Conservation (phyloP, 352 stramenopile genomes). For the Pythium periplocum region DNA sequence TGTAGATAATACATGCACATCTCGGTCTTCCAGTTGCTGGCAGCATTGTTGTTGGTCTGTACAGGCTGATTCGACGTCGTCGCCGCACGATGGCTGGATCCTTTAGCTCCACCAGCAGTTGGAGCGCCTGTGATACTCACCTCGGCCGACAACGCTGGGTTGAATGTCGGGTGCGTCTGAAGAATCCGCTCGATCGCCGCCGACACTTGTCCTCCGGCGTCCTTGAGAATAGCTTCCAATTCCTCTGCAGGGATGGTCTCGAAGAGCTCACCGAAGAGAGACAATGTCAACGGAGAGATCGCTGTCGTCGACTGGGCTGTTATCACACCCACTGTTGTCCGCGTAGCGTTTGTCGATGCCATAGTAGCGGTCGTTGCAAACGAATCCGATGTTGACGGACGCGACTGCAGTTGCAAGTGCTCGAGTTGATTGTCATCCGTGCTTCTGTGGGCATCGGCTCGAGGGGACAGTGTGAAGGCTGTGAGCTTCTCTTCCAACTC, state of each 20-base stretch:
- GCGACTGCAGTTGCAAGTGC: conserved; percentile 10
- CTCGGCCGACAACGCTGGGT: conserved; percentile 34
- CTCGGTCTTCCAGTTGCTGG: conserved; percentile 85
- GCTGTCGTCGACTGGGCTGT: not conserved
- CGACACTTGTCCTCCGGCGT: conserved; percentile 43
- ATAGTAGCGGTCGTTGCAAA: conserved; percentile 4
- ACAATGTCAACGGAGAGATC: conserved; percentile 54
- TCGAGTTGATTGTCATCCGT: conserved; percentile 19
- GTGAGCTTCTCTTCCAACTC: conserved; percentile 12
- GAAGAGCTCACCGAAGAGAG: conserved; percentile 67
- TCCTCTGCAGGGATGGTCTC: conserved; percentile 62
- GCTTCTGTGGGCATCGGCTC: not conserved
- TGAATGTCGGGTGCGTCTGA: conserved; percentile 63
- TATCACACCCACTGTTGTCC: conserved; percentile 4
- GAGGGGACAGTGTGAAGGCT: conserved; percentile 10
- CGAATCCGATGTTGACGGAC: conserved; percentile 18
- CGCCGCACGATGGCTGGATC: conserved; percentile 7
- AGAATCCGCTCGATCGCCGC: conserved; percentile 64
- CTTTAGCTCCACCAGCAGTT: conserved; percentile 3
- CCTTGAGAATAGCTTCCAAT: conserved; percentile 43
- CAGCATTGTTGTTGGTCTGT: conserved; percentile 13
- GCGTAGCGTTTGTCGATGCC: conserved; percentile 31
- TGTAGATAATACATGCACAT: conserved; percentile 89
- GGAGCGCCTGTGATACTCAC: conserved; percentile 10
- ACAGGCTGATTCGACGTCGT: conserved; percentile 7